Evolutionary conservation across 2,329 filamentous ascomycete genomes (phyloP), one percentile per base, ranked within the genome.

Genomic region (Spiromastix sp.): DNA sequence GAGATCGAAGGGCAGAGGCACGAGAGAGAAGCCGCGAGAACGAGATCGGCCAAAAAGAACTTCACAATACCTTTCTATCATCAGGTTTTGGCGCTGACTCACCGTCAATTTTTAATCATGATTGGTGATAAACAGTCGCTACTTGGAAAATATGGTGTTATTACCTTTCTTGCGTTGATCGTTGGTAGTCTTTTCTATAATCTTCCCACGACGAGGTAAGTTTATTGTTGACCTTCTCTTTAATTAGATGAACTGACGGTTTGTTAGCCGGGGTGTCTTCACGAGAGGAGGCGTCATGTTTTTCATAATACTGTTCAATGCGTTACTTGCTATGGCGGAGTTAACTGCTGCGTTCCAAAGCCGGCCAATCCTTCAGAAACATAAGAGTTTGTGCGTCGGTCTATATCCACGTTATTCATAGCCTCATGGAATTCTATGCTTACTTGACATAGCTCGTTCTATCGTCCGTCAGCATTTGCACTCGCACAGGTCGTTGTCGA

Each of bases 351-450:
- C 75, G 0, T 83, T 81, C 43, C 57, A 67, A 31, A 70, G 68
- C 15, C 71, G 77, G 29, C 77, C 77, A 0, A 80, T 84, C 37
- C 55, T 84, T 25, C 58, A 80, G 35, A 82, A 82, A 52, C 79
- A 83, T 55, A 81, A 81, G 49, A 74, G 69, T 16, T 82, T 81
- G 61, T 63, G 40, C 43, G 61, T 38, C 11, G 13, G n/a, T 37
- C 10, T 9, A 16, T 11, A 32, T 16, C n/a, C 17, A 11, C 4
- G 13, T 13, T n/a, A 17, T 18, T 22, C 32, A 28, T 30, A 8
- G n/a, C n/a, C n/a, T n/a, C n/a, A n/a, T n/a, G n/a, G n/a, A n/a
- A n/a, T n/a, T n/a, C n/a, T n/a, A 18, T 25, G 33, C 20, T 34
- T 26, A 20, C 36, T 26, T 2, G 10, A 2, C 1, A 2, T 26